A percentile compares a stretch with the other conserved stretches of the same genome.
phyloP scores from a whole-genome alignment of 2,329 filamentous ascomycete species.

The Pseudogymnoascus sp. region DNA sequence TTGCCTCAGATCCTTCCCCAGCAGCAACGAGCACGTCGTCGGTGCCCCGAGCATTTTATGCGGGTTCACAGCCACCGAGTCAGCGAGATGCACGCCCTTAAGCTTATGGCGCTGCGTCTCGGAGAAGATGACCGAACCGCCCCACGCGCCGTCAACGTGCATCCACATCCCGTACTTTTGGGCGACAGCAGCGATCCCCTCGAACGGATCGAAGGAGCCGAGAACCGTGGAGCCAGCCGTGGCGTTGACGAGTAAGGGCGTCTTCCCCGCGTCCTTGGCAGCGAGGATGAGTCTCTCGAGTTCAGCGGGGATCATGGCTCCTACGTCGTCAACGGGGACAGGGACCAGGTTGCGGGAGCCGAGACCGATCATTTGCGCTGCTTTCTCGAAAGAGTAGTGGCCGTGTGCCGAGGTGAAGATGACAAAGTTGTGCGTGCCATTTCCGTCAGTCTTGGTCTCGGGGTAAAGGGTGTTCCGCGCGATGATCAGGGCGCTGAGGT shows the following conservation, averaged over 20 bases:
- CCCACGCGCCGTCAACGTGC: constrained; percentile 90
- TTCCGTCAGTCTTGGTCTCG: constrained; percentile 64
- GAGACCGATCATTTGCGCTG: constrained; percentile 81
- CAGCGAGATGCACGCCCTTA: constrained; percentile 60
- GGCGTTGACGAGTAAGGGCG: constrained; percentile 89
- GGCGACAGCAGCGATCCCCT: constrained; percentile 61
- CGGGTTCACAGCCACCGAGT: constrained; percentile 81
- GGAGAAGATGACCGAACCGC: constrained; percentile 74
- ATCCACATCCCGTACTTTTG: constrained; percentile 71
- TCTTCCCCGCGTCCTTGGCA: constrained; percentile 59
- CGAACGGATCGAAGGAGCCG: constrained; percentile 78
- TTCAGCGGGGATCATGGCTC: constrained; percentile 60
- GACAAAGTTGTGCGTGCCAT: constrained; percentile 57
- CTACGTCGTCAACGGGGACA: constrained; percentile 64
- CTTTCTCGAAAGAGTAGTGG: constrained; percentile 92
- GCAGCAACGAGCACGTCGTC: constrained; percentile 81
- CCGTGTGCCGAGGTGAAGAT: constrained; percentile 85
- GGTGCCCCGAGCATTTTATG: constrained; percentile 97
- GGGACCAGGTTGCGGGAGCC: constrained; percentile 64
- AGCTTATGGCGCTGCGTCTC: constrained; percentile 55
- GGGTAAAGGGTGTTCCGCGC: constrained; percentile 83
- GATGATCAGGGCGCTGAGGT: constrained; percentile 75
- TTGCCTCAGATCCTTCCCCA: constrained; percentile 63
- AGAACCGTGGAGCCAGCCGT: constrained; percentile 92
- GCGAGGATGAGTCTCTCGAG: constrained; percentile 54